A percentile compares a stretch with the other conserved stretches of the same genome.
phyloP scores from a whole-genome alignment of 495 filamentous ascomycete genomes.

The Podospora pseudocomata region DNA sequence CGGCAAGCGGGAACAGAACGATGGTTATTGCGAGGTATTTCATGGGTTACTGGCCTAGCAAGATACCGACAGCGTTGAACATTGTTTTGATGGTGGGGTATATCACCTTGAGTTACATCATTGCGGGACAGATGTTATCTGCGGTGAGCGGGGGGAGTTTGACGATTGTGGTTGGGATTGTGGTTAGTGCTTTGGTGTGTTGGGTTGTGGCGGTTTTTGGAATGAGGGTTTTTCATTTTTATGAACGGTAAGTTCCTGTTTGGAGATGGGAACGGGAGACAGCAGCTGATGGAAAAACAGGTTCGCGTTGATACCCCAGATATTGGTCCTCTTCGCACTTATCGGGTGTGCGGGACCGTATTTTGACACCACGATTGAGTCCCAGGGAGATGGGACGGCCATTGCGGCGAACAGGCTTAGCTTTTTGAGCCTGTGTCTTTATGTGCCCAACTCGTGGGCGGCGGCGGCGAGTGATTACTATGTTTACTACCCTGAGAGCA shows the following conservation, averaged over 20 bases:
- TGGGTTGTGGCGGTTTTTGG: constrained; percentile 71
- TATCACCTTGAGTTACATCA: constrained; percentile 63
- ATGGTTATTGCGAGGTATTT: constrained; percentile 49
- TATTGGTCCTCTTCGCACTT: constrained; percentile 62
- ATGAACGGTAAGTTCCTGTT: constrained; percentile 47
- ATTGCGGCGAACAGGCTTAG: constrained; percentile 28
- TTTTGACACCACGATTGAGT: constrained; percentile 54
- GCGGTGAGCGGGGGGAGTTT: constrained; percentile 63
- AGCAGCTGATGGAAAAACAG: not conserved
- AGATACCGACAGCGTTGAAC: constrained; percentile 68
- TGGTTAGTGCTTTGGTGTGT: constrained; percentile 62
- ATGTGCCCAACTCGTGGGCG: constrained; percentile 43
- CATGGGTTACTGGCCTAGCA: constrained; percentile 80
- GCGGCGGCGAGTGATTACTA: constrained; percentile 58
- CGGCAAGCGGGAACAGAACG: constrained; percentile 60
- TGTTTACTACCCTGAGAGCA: constrained; percentile 59
- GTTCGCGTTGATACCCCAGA: constrained; percentile 65
- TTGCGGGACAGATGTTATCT: constrained; percentile 71
- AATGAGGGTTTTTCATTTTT: constrained; percentile 66
- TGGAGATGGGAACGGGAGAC: not conserved
- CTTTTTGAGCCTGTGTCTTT: constrained; percentile 29
- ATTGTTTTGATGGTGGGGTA: constrained; percentile 71
- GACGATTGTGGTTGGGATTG: constrained; percentile 67
- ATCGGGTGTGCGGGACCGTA: constrained; percentile 62
- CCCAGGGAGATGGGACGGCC: constrained; percentile 15